phyloP scores from a whole-genome alignment of 768 basidiomycete genomes.

The Pleurotus sapidus region DNA sequence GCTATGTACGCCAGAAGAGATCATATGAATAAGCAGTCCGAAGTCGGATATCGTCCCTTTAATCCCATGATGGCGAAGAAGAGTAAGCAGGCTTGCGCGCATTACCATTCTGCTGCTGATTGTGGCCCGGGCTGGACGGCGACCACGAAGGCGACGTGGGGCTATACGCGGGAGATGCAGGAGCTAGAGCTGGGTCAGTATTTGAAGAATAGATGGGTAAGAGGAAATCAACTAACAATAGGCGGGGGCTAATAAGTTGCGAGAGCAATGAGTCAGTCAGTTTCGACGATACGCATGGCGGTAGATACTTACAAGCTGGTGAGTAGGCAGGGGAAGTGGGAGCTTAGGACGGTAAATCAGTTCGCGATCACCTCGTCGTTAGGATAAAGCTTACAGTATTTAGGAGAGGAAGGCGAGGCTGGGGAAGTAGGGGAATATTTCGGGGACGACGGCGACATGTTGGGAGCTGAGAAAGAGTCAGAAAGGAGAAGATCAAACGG shows the following conservation, averaged over 20 bases:
- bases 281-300: background rate
- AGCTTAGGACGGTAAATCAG: slow-evolving; percentile 40
- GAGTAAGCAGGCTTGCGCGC: slow-evolving; percentile 42
- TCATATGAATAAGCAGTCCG: slow-evolving; percentile 50
- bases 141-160: slow-evolving; percentile 86
- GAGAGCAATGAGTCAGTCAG: slow-evolving; percentile 8
- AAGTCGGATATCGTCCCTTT: slow-evolving; percentile 9
- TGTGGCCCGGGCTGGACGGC: slow-evolving; percentile 66
- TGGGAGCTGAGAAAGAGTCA: slow-evolving; percentile 52
- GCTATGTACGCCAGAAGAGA: background rate
- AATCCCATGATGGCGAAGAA: slow-evolving; percentile 53
- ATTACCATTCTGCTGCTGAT: slow-evolving; percentile 39
- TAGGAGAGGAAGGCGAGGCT: slow-evolving; percentile 89
- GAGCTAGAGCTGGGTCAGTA: slow-evolving; percentile 42
- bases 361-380: too few relatives aligned
- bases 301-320: slow-evolving; percentile 67
- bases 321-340: slow-evolving; percentile 88
- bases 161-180: slow-evolving; percentile 84
- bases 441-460: slow-evolving; percentile 87
- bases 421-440: slow-evolving; percentile 95
- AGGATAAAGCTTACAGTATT: slow-evolving; percentile 64
- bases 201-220: background rate
- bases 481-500: slow-evolving; percentile 6
- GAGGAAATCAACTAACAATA: slow-evolving; percentile 56
- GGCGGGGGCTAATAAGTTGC: slow-evolving; percentile 54